Conservation (phyloP, 139 green algal species). For the Chlorella sp. region DNA sequence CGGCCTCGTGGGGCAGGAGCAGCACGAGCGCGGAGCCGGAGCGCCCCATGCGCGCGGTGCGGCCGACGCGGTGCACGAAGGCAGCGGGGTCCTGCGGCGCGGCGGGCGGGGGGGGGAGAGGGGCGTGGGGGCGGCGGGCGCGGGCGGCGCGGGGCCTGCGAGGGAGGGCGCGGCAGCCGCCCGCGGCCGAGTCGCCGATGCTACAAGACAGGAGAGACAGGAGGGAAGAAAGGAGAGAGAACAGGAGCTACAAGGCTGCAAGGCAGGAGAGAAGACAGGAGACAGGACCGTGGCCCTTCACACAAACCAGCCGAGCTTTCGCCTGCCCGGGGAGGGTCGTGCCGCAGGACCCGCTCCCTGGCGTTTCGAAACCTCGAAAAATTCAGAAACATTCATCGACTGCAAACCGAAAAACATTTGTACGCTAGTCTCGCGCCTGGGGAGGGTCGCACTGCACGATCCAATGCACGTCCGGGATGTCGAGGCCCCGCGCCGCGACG, state of each 20-base stretch:
- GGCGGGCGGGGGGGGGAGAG: too few species aligned
- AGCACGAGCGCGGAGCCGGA: constrained; percentile 73
- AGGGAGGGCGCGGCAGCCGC: too few species aligned
- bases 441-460: constrained; percentile 86
- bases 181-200: too few species aligned
- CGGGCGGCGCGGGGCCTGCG: too few species aligned
- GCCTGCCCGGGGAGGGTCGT: too few species aligned
- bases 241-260: neutral
- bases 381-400: constrained; percentile 20
- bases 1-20: constrained; percentile 76
- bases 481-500: constrained; percentile 90
- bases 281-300: too few species aligned
- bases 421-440: constrained; percentile 46
- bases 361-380: too few species aligned
- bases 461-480: constrained; percentile 91
- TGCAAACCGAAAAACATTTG: neutral
- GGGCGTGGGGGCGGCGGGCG: too few species aligned
- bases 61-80: constrained; percentile 85
- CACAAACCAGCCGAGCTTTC: too few species aligned
- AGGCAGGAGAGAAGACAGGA: too few species aligned
- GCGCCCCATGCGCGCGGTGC: constrained; percentile 91
- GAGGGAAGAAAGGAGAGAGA: neutral
- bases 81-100: constrained; percentile 83
- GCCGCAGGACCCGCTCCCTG: too few species aligned
- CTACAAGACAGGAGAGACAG: too few species aligned